Evolutionary conservation across 2,329 filamentous ascomycete species (phyloP), one percentile per base, ranked within the genome.

Genomic region (Colletotrichum costaricense): DNA sequence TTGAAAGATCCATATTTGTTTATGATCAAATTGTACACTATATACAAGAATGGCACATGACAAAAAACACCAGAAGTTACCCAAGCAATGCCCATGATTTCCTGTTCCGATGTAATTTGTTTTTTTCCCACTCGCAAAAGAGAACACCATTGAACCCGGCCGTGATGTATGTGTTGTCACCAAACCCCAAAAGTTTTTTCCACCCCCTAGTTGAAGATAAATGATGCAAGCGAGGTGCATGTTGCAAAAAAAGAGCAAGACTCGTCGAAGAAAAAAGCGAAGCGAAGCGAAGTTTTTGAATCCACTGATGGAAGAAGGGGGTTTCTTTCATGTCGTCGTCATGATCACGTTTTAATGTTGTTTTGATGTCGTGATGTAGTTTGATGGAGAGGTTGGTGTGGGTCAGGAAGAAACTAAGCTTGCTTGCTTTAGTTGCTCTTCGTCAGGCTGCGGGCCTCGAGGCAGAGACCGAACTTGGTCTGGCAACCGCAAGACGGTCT

Each of bases 401-500:
- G 16, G 42, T 49, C 42, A 49, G 19, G 52, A 65, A 26, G 63
- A 56, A 33, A 24, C n/a, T 26, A 57, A 38, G 63, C 52, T 24
- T 11, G 7, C 9, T 9, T 19, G 30, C 26, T 24, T 42, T 54
- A 67, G 57, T 72, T 26, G 33, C 56, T 7, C 22, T 55, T 65
- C 42, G 30, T 60, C 54, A 63, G 60, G 33, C 64, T 73, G 57
- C 55, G n/a, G 24, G 35, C 28, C 68, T 76, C 69, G 62, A 75
- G 73, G 76, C 83, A 85, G 38, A 78, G 73, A 19, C 82, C 82
- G 74, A 82, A 84, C n/a, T 66, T 76, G 9, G 74, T 67, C 76
- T 84, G 80, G 76, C 83, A 85, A 16, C 81, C 81, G 52, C 79
- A 80, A 12, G 62, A 63, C 2, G 62, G 62, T 26, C 78, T 78